phyloP scores from a whole-genome alignment of 2,329 filamentous ascomycete genomes.

The Stagonosporopsis cucurbitacearum region DNA sequence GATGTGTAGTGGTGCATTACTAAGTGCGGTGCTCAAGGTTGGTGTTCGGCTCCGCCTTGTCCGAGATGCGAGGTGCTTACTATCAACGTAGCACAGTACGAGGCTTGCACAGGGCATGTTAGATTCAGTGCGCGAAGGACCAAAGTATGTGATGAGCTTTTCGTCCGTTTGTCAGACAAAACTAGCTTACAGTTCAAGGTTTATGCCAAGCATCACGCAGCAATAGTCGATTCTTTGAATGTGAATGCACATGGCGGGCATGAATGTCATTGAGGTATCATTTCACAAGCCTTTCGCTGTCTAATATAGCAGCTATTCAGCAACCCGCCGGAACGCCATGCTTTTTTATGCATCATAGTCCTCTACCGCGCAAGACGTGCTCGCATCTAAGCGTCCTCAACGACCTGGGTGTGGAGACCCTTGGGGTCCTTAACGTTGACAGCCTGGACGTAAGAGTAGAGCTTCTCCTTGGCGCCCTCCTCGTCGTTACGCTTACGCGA shows the following conservation, averaged over 20 bases:
- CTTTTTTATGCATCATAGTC: slow-evolving; percentile 41
- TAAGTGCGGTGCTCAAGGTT: slow-evolving; percentile 1
- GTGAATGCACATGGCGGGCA: slow-evolving; percentile 25
- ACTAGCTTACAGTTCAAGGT: neutral
- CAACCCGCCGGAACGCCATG: slow-evolving; percentile 46
- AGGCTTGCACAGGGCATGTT: slow-evolving; percentile 1
- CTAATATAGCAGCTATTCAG: slow-evolving; percentile 42
- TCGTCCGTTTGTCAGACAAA: neutral
- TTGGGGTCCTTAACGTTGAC: slow-evolving; percentile 99
- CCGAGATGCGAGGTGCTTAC: slow-evolving; percentile 4
- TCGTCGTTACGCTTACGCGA: slow-evolving; percentile 99
- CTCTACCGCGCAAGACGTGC: slow-evolving; percentile 17
- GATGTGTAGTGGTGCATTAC: neutral
- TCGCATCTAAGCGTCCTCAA: slow-evolving; percentile 66
- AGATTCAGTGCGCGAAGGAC: neutral
- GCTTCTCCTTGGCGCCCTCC: slow-evolving; percentile 99
- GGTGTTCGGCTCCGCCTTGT: slow-evolving; percentile 14
- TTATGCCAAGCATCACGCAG: neutral
- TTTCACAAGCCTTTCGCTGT: slow-evolving; percentile 44
- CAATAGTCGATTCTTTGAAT: neutral
- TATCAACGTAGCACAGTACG: neutral
- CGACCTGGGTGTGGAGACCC: slow-evolving; percentile 91
- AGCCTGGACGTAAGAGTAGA: slow-evolving; percentile 99
- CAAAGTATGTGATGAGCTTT: neutral
- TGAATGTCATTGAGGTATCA: slow-evolving; percentile 47